phyloP scores from a whole-genome alignment of 202 grass and related monocot genomes.

The Bolboschoenoplectus hybrid region DNA sequence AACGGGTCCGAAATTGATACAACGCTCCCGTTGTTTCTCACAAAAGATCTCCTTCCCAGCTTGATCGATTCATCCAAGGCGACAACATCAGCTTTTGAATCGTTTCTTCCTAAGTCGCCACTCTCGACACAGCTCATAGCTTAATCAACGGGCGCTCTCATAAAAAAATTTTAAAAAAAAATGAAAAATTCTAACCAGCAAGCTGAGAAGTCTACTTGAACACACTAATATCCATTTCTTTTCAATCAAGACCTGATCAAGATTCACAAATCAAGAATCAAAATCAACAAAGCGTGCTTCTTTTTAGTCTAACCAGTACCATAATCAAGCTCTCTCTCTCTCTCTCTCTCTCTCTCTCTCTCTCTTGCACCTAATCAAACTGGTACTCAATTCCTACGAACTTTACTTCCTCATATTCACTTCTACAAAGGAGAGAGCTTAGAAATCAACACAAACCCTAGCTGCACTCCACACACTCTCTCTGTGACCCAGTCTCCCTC shows the following conservation, averaged over 20 bases:
- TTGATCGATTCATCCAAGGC: conserved; percentile 49
- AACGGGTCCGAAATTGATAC: conserved; percentile 23
- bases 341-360: not conserved
- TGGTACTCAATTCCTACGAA: conserved; percentile 7
- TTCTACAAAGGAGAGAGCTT: not conserved
- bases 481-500: not conserved
- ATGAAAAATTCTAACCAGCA: not conserved
- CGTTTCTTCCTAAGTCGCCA: conserved; percentile 23
- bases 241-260: not conserved
- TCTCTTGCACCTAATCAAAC: not conserved
- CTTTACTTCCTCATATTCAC: conserved; percentile 2
- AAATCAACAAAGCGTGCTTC: not conserved
- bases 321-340: not conserved
- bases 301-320: not conserved
- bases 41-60: conserved; percentile 38
- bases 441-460: conserved; percentile 21
- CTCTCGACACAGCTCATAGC: conserved; percentile 36
- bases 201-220: not conserved
- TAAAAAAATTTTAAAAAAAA: not conserved
- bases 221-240: not conserved
- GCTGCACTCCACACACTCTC: conserved; percentile 19
- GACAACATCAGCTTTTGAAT: conserved; percentile 16
- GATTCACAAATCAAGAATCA: conserved; percentile 13
- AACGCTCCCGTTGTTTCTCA: conserved; percentile 34
- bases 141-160: conserved; percentile 13